Percentiles rank a stretch among this genome's conserved stretches.
phyloP scores from a whole-genome alignment of 768 basidiomycete species.

The Termitomyces sp. region DNA sequence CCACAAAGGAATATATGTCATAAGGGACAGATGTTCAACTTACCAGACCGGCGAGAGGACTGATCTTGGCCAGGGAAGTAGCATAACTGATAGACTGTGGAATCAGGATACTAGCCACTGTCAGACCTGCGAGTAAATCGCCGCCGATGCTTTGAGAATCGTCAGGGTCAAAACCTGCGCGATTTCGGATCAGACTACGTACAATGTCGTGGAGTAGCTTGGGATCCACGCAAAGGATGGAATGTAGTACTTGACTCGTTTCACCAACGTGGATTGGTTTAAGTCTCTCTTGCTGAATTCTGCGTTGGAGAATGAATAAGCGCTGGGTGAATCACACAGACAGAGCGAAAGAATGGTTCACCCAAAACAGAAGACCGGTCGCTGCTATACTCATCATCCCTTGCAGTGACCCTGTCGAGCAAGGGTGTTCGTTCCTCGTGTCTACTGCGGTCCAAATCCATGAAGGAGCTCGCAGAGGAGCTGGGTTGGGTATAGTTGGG shows the following conservation, averaged over 20 bases:
- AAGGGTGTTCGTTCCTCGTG: slow-evolving; percentile 32
- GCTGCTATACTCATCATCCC: slow-evolving; percentile 26
- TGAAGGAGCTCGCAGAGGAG: slow-evolving; percentile 19
- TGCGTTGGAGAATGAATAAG: background rate
- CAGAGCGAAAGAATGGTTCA: slow-evolving; percentile 8
- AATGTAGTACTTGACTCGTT: slow-evolving; percentile 68
- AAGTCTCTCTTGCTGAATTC: slow-evolving; percentile 13
- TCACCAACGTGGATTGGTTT: slow-evolving; percentile 33
- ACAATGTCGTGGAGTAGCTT: slow-evolving; percentile 67
- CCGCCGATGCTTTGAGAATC: slow-evolving; percentile 30
- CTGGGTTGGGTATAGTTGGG: slow-evolving; percentile 1
- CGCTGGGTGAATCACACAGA: background rate
- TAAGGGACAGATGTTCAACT: slow-evolving; percentile 22
- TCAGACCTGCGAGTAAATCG: slow-evolving; percentile 82
- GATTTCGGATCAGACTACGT: slow-evolving; percentile 21
- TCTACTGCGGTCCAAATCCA: slow-evolving; percentile 14
- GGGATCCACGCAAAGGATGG: slow-evolving; percentile 82
- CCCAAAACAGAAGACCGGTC: slow-evolving; percentile 20
- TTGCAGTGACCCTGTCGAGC: slow-evolving; percentile 25
- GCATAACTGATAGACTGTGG: slow-evolving; percentile 92
- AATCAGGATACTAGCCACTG: slow-evolving; percentile 81
- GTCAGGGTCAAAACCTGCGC: background rate
- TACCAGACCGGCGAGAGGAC: slow-evolving; percentile 82
- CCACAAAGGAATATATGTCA: background rate
- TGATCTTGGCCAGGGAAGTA: slow-evolving; percentile 79